Conservation (phyloP, 768 basidiomycete species). For the Macrocybe gigantea region DNA sequence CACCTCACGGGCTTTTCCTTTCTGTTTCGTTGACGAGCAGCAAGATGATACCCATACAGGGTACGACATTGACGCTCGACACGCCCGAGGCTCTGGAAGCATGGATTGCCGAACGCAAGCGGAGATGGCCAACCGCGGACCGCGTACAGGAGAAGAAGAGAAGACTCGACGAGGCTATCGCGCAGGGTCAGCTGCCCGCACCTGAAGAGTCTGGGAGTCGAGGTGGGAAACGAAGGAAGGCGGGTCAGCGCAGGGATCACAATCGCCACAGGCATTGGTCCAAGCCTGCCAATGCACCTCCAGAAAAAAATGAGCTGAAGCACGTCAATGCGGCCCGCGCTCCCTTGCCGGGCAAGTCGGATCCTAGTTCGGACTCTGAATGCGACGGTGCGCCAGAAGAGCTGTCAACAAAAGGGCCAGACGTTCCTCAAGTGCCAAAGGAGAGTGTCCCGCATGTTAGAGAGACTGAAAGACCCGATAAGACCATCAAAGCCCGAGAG, state of each 20-base stretch:
- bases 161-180: slow-evolving; percentile 71
- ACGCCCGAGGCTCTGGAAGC: slow-evolving; percentile 75
- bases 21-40: slow-evolving; percentile 25
- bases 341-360: background rate
- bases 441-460: background rate
- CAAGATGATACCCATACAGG: slow-evolving; percentile 70
- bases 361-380: slow-evolving; percentile 13
- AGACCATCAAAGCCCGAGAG: background rate
- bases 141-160: slow-evolving; percentile 77
- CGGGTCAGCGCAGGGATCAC: background rate
- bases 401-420: slow-evolving; percentile 40
- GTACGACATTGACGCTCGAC: slow-evolving; percentile 72
- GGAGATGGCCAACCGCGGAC: slow-evolving; percentile 70
- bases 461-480: background rate
- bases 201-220: slow-evolving; percentile 29
- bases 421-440: background rate
- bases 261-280: background rate
- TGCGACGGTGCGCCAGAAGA: slow-evolving; percentile 48
- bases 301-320: too few relatives aligned
- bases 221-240: background rate
- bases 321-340: background rate
- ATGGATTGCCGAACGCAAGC: slow-evolving; percentile 88
- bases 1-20: background rate
- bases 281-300: background rate
- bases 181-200: slow-evolving; percentile 67